phyloP scores from a whole-genome alignment of 2,329 filamentous ascomycete species.

The Oidium heveae region DNA sequence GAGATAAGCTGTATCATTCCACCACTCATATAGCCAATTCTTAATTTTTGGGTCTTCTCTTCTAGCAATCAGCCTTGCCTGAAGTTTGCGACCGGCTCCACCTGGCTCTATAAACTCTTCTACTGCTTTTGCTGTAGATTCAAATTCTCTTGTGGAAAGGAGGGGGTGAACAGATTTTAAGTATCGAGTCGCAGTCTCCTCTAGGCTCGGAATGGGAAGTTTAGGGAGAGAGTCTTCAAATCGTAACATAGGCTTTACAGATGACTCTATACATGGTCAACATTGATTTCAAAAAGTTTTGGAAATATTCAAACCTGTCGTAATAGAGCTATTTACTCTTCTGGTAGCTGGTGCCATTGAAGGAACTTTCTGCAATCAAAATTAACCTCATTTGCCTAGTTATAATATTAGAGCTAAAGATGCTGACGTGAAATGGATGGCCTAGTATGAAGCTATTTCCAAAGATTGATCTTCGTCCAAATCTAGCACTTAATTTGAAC shows the following conservation, averaged over 20 bases:
- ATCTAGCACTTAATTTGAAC: too few species aligned
- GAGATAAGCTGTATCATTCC: conserved; percentile 88
- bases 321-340: too few species aligned
- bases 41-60: conserved; percentile 56
- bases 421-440: too few species aligned
- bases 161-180: conserved; percentile 57
- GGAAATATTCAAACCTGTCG: too few species aligned
- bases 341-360: too few species aligned
- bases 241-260: conserved; percentile 57
- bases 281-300: conserved; percentile 14
- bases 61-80: conserved; percentile 62
- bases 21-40: conserved; percentile 97
- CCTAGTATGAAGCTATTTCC: too few species aligned
- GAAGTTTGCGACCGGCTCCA: conserved; percentile 56
- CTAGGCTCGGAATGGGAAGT: conserved; percentile 56
- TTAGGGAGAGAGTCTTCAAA: conserved; percentile 68
- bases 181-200: conserved; percentile 61
- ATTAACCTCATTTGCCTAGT: too few species aligned
- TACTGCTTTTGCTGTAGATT: conserved; percentile 56
- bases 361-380: too few species aligned
- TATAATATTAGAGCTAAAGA: too few species aligned
- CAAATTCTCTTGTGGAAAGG: conserved; percentile 40
- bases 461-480: too few species aligned
- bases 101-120: conserved; percentile 75
- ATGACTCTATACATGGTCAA: conserved; percentile 51